Conservation (phyloP, 1,139 yeast genomes). For the Suhomyces terraborum region DNA sequence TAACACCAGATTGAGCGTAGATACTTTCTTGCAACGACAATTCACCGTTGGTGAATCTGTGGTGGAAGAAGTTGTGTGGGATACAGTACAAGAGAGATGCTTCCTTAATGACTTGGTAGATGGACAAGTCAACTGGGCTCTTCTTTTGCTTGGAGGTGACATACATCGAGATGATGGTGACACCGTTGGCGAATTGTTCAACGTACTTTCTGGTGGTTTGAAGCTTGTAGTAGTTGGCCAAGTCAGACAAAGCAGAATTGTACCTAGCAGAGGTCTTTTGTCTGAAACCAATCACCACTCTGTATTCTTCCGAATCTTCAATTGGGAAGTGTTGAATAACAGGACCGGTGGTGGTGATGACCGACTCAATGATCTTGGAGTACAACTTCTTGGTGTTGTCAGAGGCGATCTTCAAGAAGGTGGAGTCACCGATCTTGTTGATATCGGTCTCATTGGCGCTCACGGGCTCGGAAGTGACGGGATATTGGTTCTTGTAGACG, state of each 20-base stretch:
- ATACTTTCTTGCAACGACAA: conserved; percentile 92
- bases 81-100: conserved; percentile 90
- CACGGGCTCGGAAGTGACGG: conserved; percentile 26
- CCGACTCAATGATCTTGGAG: conserved; percentile 69
- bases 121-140: conserved; percentile 65
- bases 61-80: conserved; percentile 83
- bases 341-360: conserved; percentile 83
- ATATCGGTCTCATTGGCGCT: conserved; percentile 51
- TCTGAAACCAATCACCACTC: conserved; percentile 87
- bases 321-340: conserved; percentile 85
- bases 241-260: conserved; percentile 82
- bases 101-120: conserved; percentile 91
- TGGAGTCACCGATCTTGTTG: conserved; percentile 71
- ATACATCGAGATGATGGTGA: conserved; percentile 84
- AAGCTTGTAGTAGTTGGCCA: conserved; percentile 88
- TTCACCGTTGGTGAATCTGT: conserved; percentile 70
- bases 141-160: conserved; percentile 56
- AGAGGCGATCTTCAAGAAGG: conserved; percentile 80
- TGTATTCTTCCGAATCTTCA: conserved; percentile 74
- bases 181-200: conserved; percentile 90
- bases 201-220: conserved; percentile 87
- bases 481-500: conserved; percentile 76
- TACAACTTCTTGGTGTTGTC: conserved; percentile 77
- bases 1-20: conserved; percentile 91
- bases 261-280: conserved; percentile 85